Percentiles rank a stretch among this genome's conserved stretches.
Evolutionary conservation across 352 stramenopile species (phyloP).

Genomic region (Globisporangium rhizosaccharum): DNA sequence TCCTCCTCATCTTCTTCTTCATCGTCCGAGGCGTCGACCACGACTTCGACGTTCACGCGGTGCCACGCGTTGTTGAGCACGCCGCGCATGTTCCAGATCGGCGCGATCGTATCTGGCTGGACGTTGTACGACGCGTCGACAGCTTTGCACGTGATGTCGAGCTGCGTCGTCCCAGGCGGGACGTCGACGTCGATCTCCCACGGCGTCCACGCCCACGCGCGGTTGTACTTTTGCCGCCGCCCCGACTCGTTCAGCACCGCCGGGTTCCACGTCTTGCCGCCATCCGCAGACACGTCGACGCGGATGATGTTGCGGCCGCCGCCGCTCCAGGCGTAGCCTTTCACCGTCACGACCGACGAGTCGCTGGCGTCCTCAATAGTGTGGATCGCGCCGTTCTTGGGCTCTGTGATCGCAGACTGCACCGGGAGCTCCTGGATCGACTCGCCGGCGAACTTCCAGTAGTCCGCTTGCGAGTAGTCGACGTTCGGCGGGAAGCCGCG

Average conservation of each 20-base stretch:
- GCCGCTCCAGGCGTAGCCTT: slow-evolving; percentile 93
- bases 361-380: slow-evolving; percentile 51
- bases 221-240: slow-evolving; percentile 83
- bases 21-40: slow-evolving; percentile 39
- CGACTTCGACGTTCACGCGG: slow-evolving; percentile 66
- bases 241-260: slow-evolving; percentile 86
- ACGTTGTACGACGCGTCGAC: slow-evolving; percentile 95
- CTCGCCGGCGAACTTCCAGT: slow-evolving; percentile 77
- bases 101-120: slow-evolving; percentile 93
- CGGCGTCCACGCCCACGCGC: slow-evolving; percentile 94
- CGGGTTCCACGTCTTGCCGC: slow-evolving; percentile 90
- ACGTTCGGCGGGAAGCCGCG: slow-evolving; percentile 85
- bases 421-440: slow-evolving; percentile 91
- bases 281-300: slow-evolving; percentile 94
- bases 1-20: slow-evolving; percentile 27
- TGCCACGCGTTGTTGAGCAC: slow-evolving; percentile 97
- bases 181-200: slow-evolving; percentile 94
- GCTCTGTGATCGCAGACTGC: slow-evolving; percentile 87
- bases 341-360: slow-evolving; percentile 81
- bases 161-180: slow-evolving; percentile 59
- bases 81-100: slow-evolving; percentile 97
- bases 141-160: slow-evolving; percentile 92
- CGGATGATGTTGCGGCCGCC: slow-evolving; percentile 94
- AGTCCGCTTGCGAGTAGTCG: slow-evolving; percentile 82
- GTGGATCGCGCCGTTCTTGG: slow-evolving; percentile 47